Conservation (phyloP, 371 early-diverging fungal species). For the Apophysomyces trapeziformis region DNA sequence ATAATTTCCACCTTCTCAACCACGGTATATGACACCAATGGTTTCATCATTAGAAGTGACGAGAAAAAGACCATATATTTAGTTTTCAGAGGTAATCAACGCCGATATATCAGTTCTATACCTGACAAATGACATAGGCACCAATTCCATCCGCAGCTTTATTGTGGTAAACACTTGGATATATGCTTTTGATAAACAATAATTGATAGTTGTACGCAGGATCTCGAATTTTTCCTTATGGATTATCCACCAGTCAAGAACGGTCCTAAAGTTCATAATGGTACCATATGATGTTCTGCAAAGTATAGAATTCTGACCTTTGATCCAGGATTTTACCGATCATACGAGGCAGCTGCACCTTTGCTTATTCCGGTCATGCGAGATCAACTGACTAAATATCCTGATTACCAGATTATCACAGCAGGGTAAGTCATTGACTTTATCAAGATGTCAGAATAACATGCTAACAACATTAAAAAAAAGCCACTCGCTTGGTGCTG, state of each 20-base stretch:
- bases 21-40: slow-evolving; percentile 15
- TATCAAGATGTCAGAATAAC: neutral
- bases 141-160: slow-evolving; percentile 22
- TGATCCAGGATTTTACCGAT: slow-evolving; percentile 19
- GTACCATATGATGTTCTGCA: neutral
- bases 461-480: neutral
- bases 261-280: slow-evolving; percentile 24
- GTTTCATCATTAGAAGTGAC: slow-evolving; percentile 17
- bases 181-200: neutral
- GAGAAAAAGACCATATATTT: slow-evolving; percentile 11
- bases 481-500: slow-evolving; percentile 24
- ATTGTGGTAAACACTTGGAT: slow-evolving; percentile 18
- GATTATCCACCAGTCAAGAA: slow-evolving; percentile 16
- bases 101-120: neutral
- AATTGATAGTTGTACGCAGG: neutral
- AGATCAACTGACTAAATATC: slow-evolving; percentile 13
- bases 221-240: slow-evolving; percentile 13
- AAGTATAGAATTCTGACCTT: neutral
- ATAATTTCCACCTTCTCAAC: slow-evolving; percentile 13
- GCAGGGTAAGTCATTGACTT: slow-evolving; percentile 15
- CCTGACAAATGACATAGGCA: neutral
- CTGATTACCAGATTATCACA: slow-evolving; percentile 14
- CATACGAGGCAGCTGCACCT: slow-evolving; percentile 16
- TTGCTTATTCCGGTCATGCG: slow-evolving; percentile 10
- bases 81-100: slow-evolving; percentile 17